Base-by-base conservation (phyloP, 495 filamentous ascomycete genomes). In the Aspergillus indologenus region DNA sequence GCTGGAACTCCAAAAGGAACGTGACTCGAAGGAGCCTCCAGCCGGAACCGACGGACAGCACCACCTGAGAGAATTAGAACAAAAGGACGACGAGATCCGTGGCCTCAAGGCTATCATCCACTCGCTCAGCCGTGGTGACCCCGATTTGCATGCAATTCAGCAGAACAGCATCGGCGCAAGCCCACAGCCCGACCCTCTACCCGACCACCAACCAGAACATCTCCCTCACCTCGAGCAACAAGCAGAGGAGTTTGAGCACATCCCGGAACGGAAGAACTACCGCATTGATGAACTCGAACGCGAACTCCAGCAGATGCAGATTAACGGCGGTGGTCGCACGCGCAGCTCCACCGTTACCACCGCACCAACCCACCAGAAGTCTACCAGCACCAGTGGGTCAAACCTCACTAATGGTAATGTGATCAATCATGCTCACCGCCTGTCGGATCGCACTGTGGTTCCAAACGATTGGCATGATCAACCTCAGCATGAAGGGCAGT, bases 101-200 rank as follows among this genome's bases (percentile, higher is more conserved):
- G 95, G 94, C 44, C 77, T 98, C 53, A 98, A 98, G 73, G 94
- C 94, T 40, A 98, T 98, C 65, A 97, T 98, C 50, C 94, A 98
- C 71, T 96, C 91, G 11, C 76, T 98, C 31, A 96, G 90, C 67
- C 77, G 89, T 47, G 90, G 80, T 79, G 56, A 84, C 82, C 52
- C 83, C 78, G 53, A 73, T 61, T 60, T 71, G 11, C 64, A 66
- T 34, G 62, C 61, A 22, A 24, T 70, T 23, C 64, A 59, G 26
- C 71, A 68, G 31, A 73, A 72, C 61, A 69, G 65, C 44, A 43
- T 54, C 22, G 57, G 55, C 14, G 46, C 42, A 5, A 53, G 62
- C n/a, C 14, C 57, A 18, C 56, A 62, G 8, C 50, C 65, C 19
- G 69, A 75, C 9, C 67, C 73, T 9, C 58, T 61, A 11, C 48